These are phyloP conservation scores for Amphicarpaea edgeworthii DNA, from an alignment of 306 rosid species.

Conservation along the genomic window DNA sequence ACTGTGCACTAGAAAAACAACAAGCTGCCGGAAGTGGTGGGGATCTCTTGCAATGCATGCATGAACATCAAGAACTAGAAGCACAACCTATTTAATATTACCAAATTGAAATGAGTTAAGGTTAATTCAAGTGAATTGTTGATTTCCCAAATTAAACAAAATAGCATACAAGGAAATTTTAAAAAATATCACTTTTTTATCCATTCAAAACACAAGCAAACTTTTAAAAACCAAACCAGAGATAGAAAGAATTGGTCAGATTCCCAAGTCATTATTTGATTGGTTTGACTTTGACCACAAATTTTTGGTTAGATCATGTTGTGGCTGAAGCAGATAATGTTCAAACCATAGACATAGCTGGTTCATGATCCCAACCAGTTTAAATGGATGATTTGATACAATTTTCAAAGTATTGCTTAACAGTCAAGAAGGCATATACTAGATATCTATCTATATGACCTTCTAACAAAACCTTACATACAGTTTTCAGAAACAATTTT, in stretches of 20 bases:
- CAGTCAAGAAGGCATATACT: conserved; percentile 11
- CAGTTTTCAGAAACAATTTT: neutral
- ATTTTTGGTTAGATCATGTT: neutral
- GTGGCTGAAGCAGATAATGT: conserved; percentile 13
- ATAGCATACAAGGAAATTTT: conserved; percentile 22
- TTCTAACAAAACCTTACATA: conserved; percentile 47
- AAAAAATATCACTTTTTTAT: neutral
- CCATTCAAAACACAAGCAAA: conserved; percentile 20
- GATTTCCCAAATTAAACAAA: conserved; percentile 17
- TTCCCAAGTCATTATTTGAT: neutral
- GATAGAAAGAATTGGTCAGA: neutral
- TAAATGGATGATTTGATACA: neutral
- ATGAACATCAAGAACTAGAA: conserved; percentile 93
- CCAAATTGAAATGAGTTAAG: conserved; percentile 35
- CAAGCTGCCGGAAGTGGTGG: conserved; percentile 82
- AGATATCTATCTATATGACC: conserved; percentile 33
- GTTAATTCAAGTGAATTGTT: conserved; percentile 16
- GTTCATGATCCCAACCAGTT: conserved; percentile 7
- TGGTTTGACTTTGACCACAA: neutral
- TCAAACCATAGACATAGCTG: neutral
- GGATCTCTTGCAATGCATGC: conserved; percentile 92
- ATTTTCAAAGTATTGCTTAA: neutral
- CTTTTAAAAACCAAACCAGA: conserved; percentile 21
- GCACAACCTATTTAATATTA: conserved; percentile 76
- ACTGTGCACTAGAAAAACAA: conserved; percentile 79